These are phyloP conservation scores for Glycine tomentella DNA, from an alignment of 306 rosid species.

Conservation along the genomic window DNA sequence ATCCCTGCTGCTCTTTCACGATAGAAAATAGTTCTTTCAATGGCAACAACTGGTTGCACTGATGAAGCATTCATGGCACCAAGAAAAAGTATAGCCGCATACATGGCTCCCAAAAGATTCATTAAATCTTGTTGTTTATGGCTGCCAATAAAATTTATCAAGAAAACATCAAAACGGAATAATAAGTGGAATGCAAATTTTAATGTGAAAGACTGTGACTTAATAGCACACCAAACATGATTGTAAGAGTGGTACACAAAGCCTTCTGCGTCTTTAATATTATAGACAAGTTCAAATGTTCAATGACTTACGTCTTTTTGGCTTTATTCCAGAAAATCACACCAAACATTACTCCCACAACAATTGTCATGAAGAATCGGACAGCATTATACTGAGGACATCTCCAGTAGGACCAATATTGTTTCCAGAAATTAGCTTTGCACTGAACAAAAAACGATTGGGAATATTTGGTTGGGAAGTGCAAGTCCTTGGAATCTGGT, in stretches of 20 bases:
- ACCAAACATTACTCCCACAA: conserved; percentile 62
- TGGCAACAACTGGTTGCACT: conserved; percentile 67
- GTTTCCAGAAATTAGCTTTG: conserved; percentile 61
- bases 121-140: conserved; percentile 49
- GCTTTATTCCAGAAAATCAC: conserved; percentile 69
- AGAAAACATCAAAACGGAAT: background rate
- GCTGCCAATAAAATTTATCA: conserved; percentile 21
- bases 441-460: conserved; percentile 64
- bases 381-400: conserved; percentile 63
- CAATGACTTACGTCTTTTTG: conserved; percentile 47
- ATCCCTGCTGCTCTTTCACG: conserved; percentile 69
- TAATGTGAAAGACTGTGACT: too few species aligned
- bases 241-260: background rate
- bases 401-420: conserved; percentile 80
- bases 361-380: conserved; percentile 58
- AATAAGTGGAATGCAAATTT: conserved; percentile 24
- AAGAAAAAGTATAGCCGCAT: conserved; percentile 53
- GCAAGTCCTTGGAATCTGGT: conserved; percentile 64
- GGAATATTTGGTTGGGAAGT: conserved; percentile 71
- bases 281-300: conserved; percentile 7
- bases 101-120: conserved; percentile 78
- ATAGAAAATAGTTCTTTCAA: conserved; percentile 76
- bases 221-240: too few species aligned
- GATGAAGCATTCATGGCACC: conserved; percentile 42
- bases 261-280: background rate